Percentiles rank a stretch among this genome's conserved stretches.
phyloP scores from a whole-genome alignment of 2,329 filamentous ascomycete species.

The Fonsecaea pedrosoi region DNA sequence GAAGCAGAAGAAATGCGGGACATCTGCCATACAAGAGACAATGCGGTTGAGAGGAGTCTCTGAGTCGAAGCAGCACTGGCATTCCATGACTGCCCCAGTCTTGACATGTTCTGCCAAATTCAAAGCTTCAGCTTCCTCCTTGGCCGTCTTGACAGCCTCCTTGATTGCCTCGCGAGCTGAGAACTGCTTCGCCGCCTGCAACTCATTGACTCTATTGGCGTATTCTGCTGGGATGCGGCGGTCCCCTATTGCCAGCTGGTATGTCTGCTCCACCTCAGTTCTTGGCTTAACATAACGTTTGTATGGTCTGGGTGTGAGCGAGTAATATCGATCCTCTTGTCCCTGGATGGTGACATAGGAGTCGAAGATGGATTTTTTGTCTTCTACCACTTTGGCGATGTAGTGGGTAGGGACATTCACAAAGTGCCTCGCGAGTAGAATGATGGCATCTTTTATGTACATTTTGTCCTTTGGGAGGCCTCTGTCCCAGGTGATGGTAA shows the following conservation, averaged over 20 bases:
- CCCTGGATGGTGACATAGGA: conserved; percentile 42
- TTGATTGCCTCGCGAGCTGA: conserved; percentile 33
- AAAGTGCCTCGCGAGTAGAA: conserved; percentile 41
- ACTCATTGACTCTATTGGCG: conserved; percentile 39
- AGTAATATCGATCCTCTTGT: conserved; percentile 37
- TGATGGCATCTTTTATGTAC: conserved; percentile 38
- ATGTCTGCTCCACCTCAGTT: conserved; percentile 34
- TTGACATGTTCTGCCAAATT: conserved; percentile 50
- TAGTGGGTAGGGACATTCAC: conserved; percentile 36
- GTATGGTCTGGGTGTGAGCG: conserved; percentile 33
- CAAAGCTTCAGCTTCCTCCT: conserved; percentile 43
- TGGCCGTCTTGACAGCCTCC: conserved; percentile 35
- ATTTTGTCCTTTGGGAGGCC: conserved; percentile 26
- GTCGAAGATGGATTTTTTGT: conserved; percentile 41
- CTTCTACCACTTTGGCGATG: conserved; percentile 33
- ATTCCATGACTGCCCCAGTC: conserved; percentile 67
- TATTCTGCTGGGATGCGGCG: conserved; percentile 32
- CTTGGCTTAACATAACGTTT: conserved; percentile 36
- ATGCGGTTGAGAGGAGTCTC: conserved; percentile 68
- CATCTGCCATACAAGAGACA: conserved; percentile 68
- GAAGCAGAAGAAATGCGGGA: conserved; percentile 72
- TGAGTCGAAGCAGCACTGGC: conserved; percentile 75
- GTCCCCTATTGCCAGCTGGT: conserved; percentile 23
- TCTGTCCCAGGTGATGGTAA: conserved; percentile 43
- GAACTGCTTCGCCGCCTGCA: conserved; percentile 43